A percentile compares a stretch with the other conserved stretches of the same genome.
These are phyloP conservation scores for Antrodiella citrinella DNA, from an alignment of 768 basidiomycete species.

Conservation along the genomic window DNA sequence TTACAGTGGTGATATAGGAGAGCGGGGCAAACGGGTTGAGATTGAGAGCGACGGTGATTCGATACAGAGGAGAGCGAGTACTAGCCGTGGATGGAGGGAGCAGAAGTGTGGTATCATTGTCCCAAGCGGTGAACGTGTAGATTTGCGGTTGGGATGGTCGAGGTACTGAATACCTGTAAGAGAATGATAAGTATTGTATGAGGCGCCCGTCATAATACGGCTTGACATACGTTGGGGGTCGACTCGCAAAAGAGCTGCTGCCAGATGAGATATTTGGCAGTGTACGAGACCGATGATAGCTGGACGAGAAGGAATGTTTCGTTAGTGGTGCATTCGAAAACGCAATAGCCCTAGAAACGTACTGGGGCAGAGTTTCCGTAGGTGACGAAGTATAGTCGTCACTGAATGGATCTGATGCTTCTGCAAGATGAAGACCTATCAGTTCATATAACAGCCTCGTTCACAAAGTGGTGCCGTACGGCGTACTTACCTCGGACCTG, in stretches of 20 bases:
- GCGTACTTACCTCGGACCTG: too few relatives aligned
- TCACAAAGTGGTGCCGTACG: too few relatives aligned
- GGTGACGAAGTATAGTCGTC: constrained; percentile 9
- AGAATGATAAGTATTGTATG: too few relatives aligned
- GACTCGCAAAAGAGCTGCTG: not conserved
- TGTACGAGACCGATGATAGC: constrained; percentile 3
- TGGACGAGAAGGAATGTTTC: not conserved
- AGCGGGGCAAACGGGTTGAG: constrained; percentile 39
- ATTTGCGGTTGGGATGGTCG: constrained; percentile 25
- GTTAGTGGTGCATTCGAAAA: not conserved
- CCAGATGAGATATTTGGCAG: not conserved
- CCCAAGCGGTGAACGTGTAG: constrained; percentile 34
- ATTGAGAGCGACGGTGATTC: constrained; percentile 35
- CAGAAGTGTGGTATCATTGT: constrained; percentile 26
- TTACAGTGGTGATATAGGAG: constrained; percentile 34
- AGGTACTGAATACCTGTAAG: not conserved
- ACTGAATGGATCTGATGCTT: constrained; percentile 7
- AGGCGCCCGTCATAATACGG: too few relatives aligned
- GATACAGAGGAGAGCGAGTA: constrained; percentile 28
- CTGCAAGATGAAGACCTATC: too few relatives aligned
- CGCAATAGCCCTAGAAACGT: too few relatives aligned
- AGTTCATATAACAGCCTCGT: too few relatives aligned
- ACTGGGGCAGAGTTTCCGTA: constrained; percentile 7
- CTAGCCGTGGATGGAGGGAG: constrained; percentile 25
- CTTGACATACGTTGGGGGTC: not conserved